Evolutionary conservation across 108 stramenopile species (phyloP), one percentile per base, ranked within the genome.

Genomic region (Pseudonitzschia multistriata): DNA sequence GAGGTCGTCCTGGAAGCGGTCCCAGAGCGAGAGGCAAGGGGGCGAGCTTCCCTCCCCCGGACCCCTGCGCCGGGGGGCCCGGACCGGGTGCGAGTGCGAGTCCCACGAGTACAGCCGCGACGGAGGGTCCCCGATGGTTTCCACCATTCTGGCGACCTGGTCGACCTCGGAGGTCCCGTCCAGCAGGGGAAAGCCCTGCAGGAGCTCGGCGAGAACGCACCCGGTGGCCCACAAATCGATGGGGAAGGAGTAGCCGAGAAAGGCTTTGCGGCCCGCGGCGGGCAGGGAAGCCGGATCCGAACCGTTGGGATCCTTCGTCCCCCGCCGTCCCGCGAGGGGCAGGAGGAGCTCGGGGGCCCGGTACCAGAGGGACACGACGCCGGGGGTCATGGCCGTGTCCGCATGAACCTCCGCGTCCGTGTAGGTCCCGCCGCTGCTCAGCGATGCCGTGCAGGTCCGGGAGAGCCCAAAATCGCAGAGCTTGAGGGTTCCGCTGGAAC

Each of bases 311-410:
- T n/a, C 35, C 31, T 66, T 47, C 42, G 47, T 53, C 27, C 27
- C 52, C 7, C 27, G 5, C 5, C 37, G 6, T 5, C 37, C 8
- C 37, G 37, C 29, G 27, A 17, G 11, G 0, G 61, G 61, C 0
- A 96, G 74, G 34, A 97, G 69, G 4, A 97, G 79, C 60, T 97
- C 97, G 7, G 95, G 95, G 0, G 94, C 83, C 25, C 97, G 90
- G 66, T 97, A 97, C 97, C 97, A 97, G 17, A 96, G 66, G 27
- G 84, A 88, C 17, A 93, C 95, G 25, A 97, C 97, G 60, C 94
- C 88, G 39, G 90, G 92, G 14, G 97, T 97, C 30, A 96, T 40
- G 15, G 39, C 6, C 29, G 48, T 79, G 47, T 27, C 15, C 31
- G 60, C 49, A 45, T 45, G 2, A 17, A 1, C 11, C 1, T 14